Evolutionary conservation across 805 yeast species (phyloP), one percentile per base, ranked within the genome.

Genomic region (Wickerhamiella musiphila): DNA sequence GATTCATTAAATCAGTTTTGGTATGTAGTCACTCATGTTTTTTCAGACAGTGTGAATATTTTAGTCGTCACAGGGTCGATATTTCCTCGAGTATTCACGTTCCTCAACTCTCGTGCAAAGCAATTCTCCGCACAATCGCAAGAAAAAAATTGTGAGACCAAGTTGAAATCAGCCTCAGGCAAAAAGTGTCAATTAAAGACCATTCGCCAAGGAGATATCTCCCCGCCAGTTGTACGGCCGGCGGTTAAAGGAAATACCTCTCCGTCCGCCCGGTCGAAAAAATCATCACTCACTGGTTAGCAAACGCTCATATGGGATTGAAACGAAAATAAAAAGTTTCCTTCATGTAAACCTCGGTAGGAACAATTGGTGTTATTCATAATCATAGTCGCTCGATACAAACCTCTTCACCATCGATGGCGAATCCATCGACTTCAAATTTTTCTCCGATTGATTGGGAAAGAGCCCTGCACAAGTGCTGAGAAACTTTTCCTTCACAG

Each of bases 231-330:
- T 45, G 49, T 45, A 45, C 49, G 36, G 49, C 46, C 49, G 30
- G 28, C 32, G 31, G 42, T 33, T 44, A 44, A 41, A 25, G 44
- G 34, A 26, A 26, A 23, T 15, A 27, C 27, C 28, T 27, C 26
- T 52, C 44, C 41, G 57, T 51, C 57, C 57, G 57, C 57, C 57
- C 57, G 57, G 57, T 52, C 57, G 54, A 47, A 41, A 40, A 39
- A 31, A 44, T 52, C 56, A 34, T 52, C 56, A 50, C 48, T 40
- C 51, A 43, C 47, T 35, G 18, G 48, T 43, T 46, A 43, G 48
- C 38, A 34, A 23, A 31, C 29, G 49, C 49, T 47, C 52, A 47
- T 41, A 40, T 38, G 44, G 43, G 43, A 41, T 45, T 43, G 37
- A 36, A 47, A 43, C 47, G 48, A 33, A 35, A 30, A 31, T 12